Evolutionary conservation across 306 rosid genomes (phyloP).

Genomic region (Senna tora): DNA sequence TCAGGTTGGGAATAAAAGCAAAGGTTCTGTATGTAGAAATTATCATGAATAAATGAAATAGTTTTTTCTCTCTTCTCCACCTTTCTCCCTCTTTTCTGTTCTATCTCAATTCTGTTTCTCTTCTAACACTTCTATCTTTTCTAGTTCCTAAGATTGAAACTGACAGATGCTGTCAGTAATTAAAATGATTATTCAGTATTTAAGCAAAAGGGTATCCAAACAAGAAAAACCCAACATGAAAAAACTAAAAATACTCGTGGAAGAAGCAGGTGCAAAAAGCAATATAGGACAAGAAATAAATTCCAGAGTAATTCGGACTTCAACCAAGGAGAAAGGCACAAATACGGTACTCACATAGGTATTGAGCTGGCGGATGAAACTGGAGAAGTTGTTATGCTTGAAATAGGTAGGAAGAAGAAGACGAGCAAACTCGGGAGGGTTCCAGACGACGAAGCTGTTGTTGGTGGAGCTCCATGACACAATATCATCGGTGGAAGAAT

Average conservation of each 20-base stretch:
- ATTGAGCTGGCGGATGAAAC: constrained; percentile 89
- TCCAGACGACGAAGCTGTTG: constrained; percentile 77
- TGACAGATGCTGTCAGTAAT: neutral
- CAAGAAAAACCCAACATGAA: neutral
- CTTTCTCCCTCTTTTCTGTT: too few species aligned
- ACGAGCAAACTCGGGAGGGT: constrained; percentile 71
- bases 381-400: constrained; percentile 86
- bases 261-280: neutral
- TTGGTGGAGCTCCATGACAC: constrained; percentile 73
- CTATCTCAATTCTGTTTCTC: too few species aligned
- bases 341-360: constrained; percentile 55
- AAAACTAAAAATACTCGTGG: neutral
- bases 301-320: neutral
- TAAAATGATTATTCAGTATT: neutral
- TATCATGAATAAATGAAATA: too few species aligned
- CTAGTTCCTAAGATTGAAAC: neutral
- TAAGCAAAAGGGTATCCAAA: neutral
- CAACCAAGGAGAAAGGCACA: neutral
- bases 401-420: constrained; percentile 71
- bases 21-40: too few species aligned
- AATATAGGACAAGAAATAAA: neutral
- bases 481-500: constrained; percentile 64
- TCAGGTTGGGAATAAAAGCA: too few species aligned
- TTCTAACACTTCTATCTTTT: too few species aligned
- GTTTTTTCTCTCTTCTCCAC: too few species aligned